phyloP scores from a whole-genome alignment of 805 yeast species.

The Ogataea polymorpha region DNA sequence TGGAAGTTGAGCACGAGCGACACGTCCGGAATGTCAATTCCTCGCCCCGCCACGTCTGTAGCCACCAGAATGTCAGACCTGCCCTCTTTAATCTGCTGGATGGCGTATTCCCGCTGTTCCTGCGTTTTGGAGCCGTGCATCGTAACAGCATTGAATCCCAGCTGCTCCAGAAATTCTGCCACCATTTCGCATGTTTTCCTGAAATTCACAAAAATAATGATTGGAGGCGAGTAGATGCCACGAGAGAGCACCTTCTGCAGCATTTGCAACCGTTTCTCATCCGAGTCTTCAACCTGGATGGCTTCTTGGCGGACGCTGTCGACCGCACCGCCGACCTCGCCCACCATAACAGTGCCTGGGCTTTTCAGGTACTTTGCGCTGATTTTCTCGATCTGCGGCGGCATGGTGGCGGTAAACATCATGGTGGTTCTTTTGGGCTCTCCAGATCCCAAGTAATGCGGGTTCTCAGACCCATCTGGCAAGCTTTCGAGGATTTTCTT shows the following conservation, averaged over 20 bases:
- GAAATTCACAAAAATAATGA: slow-evolving; percentile 79
- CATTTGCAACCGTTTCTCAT: slow-evolving; percentile 42
- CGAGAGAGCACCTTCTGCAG: slow-evolving; percentile 38
- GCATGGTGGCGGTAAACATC: slow-evolving; percentile 96
- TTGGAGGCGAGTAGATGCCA: slow-evolving; percentile 44
- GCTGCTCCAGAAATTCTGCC: slow-evolving; percentile 45
- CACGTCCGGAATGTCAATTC: slow-evolving; percentile 87
- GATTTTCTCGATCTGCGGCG: slow-evolving; percentile 64
- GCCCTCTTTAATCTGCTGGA: slow-evolving; percentile 55
- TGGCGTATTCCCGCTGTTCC: slow-evolving; percentile 77
- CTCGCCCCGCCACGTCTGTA: slow-evolving; percentile 95
- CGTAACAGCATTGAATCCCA: slow-evolving; percentile 50
- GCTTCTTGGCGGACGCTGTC: slow-evolving; percentile 72
- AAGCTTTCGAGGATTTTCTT: slow-evolving; percentile 53
- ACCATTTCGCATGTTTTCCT: slow-evolving; percentile 70
- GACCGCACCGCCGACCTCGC: slow-evolving; percentile 61
- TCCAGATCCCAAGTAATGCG: slow-evolving; percentile 32
- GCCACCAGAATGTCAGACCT: slow-evolving; percentile 69
- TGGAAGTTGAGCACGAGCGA: slow-evolving; percentile 84
- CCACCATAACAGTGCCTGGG: slow-evolving; percentile 67
- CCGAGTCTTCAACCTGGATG: slow-evolving; percentile 45
- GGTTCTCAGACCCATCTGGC: slow-evolving; percentile 44
- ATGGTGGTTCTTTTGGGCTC: slow-evolving; percentile 56
- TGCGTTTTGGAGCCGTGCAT: slow-evolving; percentile 89
- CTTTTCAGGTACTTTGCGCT: slow-evolving; percentile 57